A percentile compares a stretch with the other conserved stretches of the same genome.
Conservation (phyloP, 2,329 filamentous ascomycete species). For the Colletotrichum sp. region DNA sequence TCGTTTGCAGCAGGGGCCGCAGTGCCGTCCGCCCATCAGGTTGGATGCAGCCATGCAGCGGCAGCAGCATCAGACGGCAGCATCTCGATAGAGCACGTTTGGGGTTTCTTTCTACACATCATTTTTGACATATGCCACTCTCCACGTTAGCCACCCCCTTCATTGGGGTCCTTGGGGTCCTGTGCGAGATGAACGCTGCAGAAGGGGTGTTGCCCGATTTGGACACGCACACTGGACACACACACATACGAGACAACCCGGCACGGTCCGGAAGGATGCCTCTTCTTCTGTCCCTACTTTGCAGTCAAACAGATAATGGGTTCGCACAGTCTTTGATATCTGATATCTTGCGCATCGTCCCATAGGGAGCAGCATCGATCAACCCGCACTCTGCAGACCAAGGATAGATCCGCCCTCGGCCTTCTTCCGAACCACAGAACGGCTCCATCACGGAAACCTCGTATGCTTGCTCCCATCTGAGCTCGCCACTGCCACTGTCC, state of each 20-base stretch:
- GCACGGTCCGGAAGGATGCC: background rate
- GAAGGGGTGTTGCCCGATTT: background rate
- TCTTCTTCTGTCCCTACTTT: background rate
- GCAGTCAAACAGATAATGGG: background rate
- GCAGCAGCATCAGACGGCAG: background rate
- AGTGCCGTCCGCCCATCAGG: background rate
- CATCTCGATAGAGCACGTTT: background rate
- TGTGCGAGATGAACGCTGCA: background rate
- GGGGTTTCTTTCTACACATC: background rate
- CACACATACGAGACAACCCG: background rate
- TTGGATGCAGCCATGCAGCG: background rate
- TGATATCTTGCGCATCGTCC: background rate
- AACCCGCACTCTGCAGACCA: background rate
- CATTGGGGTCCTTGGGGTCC: background rate
- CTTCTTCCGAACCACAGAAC: background rate
- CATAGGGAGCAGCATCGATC: background rate
- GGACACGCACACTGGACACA: background rate
- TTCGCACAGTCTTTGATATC: background rate
- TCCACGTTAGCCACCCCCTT: background rate
- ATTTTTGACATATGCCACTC: background rate
- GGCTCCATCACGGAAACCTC: background rate
- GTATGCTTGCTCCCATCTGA: background rate
- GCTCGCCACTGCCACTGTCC: background rate
- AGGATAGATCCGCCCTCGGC: background rate
- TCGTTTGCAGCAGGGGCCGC: conserved; percentile 9